Conservation (phyloP, 805 yeast genomes). For the Lipomyces japonicus region DNA sequence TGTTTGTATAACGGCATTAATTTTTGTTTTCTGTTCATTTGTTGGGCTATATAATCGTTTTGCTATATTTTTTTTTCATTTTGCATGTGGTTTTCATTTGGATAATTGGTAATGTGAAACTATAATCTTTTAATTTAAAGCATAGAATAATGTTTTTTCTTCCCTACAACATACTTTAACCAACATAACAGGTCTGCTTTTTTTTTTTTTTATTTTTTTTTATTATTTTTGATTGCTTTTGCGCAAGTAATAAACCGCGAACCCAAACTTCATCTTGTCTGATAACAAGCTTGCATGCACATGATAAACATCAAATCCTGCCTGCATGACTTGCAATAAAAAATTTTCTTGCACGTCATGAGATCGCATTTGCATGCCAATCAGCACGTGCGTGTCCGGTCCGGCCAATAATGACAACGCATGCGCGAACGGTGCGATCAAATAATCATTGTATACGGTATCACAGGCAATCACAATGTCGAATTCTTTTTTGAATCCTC, state of each 20-base stretch:
- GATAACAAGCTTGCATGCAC: conserved; percentile 39
- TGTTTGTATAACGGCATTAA: no score
- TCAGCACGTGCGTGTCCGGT: conserved; percentile 38
- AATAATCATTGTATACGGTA: conserved; percentile 59
- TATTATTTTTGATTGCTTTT: background rate
- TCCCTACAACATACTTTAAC: background rate
- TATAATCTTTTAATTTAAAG: background rate
- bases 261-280: conserved; percentile 42
- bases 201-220: no score
- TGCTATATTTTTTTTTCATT: background rate
- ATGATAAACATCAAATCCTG: conserved; percentile 39
- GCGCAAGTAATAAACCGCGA: conserved; percentile 43
- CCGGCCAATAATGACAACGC: conserved; percentile 43
- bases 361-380: conserved; percentile 56
- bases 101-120: no score
- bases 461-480: conserved; percentile 60
- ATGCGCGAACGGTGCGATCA: conserved; percentile 49
- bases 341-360: conserved; percentile 49
- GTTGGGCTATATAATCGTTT: no score
- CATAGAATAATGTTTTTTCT: background rate
- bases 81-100: background rate
- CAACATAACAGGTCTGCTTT: background rate
- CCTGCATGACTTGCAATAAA: conserved; percentile 37
- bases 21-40: no score
- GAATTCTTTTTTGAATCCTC: conserved; percentile 12